These are phyloP conservation scores for Saturnispora quitensis DNA, from an alignment of 805 yeast species.

Conservation along the genomic window DNA sequence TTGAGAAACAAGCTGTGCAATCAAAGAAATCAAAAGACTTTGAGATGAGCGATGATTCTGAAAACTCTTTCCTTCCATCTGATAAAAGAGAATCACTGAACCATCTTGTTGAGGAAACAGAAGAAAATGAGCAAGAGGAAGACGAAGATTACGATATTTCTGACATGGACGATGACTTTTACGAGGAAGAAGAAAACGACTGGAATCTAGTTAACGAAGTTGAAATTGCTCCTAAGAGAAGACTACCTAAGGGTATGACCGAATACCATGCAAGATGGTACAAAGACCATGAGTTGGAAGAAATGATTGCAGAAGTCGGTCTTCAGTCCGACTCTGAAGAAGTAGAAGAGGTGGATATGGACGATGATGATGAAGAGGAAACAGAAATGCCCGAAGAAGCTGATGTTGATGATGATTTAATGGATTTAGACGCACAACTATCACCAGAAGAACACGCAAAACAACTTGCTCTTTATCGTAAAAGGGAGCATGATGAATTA, in stretches of 20 bases:
- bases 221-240: slow-evolving; percentile 21
- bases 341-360: slow-evolving; percentile 34
- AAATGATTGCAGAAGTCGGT: slow-evolving; percentile 32
- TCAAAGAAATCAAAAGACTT: slow-evolving; percentile 16
- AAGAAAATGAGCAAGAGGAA: slow-evolving; percentile 23
- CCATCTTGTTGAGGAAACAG: slow-evolving; percentile 29
- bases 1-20: slow-evolving; percentile 39
- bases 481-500: slow-evolving; percentile 67
- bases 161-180: slow-evolving; percentile 18
- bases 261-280: slow-evolving; percentile 74
- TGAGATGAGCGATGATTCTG: slow-evolving; percentile 36
- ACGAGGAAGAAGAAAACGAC: slow-evolving; percentile 18
- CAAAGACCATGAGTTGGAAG: slow-evolving; percentile 47
- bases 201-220: slow-evolving; percentile 15
- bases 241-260: slow-evolving; percentile 62
- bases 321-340: slow-evolving; percentile 26
- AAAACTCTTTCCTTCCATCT: slow-evolving; percentile 43
- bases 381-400: slow-evolving; percentile 1
- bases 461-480: slow-evolving; percentile 62
- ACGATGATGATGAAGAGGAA: slow-evolving; percentile 9
- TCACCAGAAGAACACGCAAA: slow-evolving; percentile 75
- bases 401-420: slow-evolving; percentile 36
- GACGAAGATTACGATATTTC: slow-evolving; percentile 29
- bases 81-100: slow-evolving; percentile 34
- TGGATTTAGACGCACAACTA: slow-evolving; percentile 62